Evolutionary conservation across 164 flowering plant species (phyloP).

Genomic region (Macadamia integrifolia): DNA sequence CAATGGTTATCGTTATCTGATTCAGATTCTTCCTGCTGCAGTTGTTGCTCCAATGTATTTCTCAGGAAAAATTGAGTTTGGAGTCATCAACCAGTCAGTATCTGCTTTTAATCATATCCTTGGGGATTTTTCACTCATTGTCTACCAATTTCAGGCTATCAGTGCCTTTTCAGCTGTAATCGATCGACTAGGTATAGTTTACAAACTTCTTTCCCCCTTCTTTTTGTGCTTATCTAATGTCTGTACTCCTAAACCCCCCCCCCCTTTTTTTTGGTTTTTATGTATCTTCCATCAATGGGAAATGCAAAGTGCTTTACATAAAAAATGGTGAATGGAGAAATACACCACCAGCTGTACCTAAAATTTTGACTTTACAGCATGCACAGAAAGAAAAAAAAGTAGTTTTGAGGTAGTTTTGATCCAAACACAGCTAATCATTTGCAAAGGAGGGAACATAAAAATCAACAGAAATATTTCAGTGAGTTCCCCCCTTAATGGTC

Average conservation of each 20-base stretch:
- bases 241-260: no score
- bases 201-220: neutral
- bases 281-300: no score
- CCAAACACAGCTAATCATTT: no score
- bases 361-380: no score
- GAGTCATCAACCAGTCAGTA: slow-evolving; percentile 95
- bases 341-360: no score
- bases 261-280: neutral
- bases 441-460: no score
- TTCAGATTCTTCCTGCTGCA: slow-evolving; percentile 98
- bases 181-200: slow-evolving; percentile 68
- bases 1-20: slow-evolving; percentile 89
- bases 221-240: neutral
- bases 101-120: slow-evolving; percentile 98
- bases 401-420: no score
- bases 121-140: slow-evolving; percentile 91
- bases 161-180: slow-evolving; percentile 98
- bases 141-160: slow-evolving; percentile 90
- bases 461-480: no score
- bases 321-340: no score
- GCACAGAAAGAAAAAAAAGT: no score
- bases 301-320: no score
- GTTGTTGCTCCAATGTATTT: slow-evolving; percentile 99
- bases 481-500: no score
- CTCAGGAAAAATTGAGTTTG: slow-evolving; percentile 97